phyloP scores from a whole-genome alignment of 805 yeast species.

The Starmerella bombi region DNA sequence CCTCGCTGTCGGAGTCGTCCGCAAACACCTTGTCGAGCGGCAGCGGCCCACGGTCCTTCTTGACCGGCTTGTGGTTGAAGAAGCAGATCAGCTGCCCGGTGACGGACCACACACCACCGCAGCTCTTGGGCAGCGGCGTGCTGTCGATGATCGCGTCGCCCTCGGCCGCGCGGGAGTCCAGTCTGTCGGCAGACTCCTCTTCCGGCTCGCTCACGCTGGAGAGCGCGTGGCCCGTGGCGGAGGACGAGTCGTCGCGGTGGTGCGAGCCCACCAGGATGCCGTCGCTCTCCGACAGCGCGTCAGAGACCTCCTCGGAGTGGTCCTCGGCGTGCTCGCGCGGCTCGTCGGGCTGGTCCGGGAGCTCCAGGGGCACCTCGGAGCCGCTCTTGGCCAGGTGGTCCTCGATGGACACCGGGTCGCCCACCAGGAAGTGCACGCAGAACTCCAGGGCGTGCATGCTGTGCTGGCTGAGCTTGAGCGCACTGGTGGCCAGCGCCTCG shows the following conservation, averaged over 20 bases:
- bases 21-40: conserved; percentile 21
- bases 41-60: conserved; percentile 14
- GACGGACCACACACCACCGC: conserved; percentile 82
- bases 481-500: background rate
- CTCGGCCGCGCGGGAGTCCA: conserved; percentile 26
- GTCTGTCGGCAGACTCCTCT: conserved; percentile 23
- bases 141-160: conserved; percentile 44
- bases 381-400: conserved; percentile 11
- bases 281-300: background rate
- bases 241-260: background rate
- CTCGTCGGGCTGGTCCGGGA: background rate
- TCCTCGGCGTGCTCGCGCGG: background rate
- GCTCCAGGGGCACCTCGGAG: background rate
- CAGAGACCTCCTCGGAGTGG: background rate
- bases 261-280: background rate
- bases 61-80: conserved; percentile 35
- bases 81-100: conserved; percentile 73
- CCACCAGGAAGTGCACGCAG: conserved; percentile 61
- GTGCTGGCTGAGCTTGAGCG: conserved; percentile 38
- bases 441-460: conserved; percentile 67
- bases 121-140: conserved; percentile 84
- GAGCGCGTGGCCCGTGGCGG: background rate
- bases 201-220: background rate
- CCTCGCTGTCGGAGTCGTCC: conserved; percentile 12
- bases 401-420: conserved; percentile 33